Conservation (phyloP, 805 yeast genomes). For the Babjeviella inositovora region DNA sequence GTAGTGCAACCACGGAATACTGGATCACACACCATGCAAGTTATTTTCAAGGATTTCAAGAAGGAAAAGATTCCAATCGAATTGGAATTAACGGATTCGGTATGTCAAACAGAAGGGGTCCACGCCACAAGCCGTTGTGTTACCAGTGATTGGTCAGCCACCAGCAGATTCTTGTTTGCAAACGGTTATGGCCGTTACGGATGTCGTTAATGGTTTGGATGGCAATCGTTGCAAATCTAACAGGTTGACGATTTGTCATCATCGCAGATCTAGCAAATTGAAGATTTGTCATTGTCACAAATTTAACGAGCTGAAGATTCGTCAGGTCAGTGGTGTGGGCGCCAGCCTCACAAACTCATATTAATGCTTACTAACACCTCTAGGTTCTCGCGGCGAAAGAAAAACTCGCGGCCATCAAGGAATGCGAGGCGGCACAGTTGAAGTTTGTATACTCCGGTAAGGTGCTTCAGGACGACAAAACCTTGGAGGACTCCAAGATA, state of each 20-base stretch:
- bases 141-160: neutral
- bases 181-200: too few species aligned
- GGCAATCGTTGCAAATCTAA: too few species aligned
- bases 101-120: conserved; percentile 13
- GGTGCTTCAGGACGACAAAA: conserved; percentile 72
- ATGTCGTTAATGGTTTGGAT: too few species aligned
- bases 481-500: conserved; percentile 55
- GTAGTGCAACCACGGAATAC: neutral
- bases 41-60: conserved; percentile 82
- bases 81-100: conserved; percentile 52
- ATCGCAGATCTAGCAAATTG: neutral
- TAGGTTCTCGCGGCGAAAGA: conserved; percentile 55
- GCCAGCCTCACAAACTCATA: neutral
- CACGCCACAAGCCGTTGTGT: neutral
- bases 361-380: conserved; percentile 3
- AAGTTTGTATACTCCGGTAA: conserved; percentile 89
- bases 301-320: too few species aligned
- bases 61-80: conserved; percentile 77
- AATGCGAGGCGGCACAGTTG: conserved; percentile 56
- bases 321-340: conserved; percentile 1
- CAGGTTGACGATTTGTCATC: conserved; percentile 2
- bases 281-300: neutral
- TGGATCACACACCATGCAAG: conserved; percentile 33
- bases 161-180: too few species aligned
- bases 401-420: conserved; percentile 51